Evolutionary conservation across 495 filamentous ascomycete genomes (phyloP).

Genomic region (Penicillium manginii): DNA sequence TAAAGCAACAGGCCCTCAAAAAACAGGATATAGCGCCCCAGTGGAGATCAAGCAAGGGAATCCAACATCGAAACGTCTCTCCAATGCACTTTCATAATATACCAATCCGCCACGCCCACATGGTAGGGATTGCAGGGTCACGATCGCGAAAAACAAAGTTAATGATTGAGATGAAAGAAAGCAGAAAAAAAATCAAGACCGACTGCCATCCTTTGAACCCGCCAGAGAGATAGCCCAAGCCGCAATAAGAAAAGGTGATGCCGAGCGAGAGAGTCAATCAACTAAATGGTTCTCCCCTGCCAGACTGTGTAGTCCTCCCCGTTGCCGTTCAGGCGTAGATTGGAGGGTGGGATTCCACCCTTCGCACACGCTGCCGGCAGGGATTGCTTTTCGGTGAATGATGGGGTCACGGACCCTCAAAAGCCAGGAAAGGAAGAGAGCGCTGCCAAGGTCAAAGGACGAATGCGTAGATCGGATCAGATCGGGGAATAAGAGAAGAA

Average conservation of each 20-base stretch:
- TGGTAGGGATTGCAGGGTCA: constrained; percentile 4
- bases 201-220: constrained; percentile 15
- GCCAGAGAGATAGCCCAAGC: constrained; percentile 12
- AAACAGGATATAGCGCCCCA: not conserved
- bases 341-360: not conserved
- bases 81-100: constrained; percentile 24
- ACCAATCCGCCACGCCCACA: constrained; percentile 4
- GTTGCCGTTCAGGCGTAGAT: not conserved
- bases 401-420: not conserved
- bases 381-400: not conserved
- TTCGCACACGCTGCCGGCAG: not conserved
- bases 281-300: not conserved
- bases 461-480: constrained; percentile 17
- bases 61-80: constrained; percentile 16
- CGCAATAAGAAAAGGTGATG: constrained; percentile 4
- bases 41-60: constrained; percentile 4
- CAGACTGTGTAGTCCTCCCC: not conserved
- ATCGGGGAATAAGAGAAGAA: constrained; percentile 21
- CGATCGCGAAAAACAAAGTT: constrained; percentile 1
- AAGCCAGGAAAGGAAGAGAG: constrained; percentile 10
- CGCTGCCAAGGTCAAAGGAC: constrained; percentile 12
- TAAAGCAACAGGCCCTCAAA: constrained; percentile 15
- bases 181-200: constrained; percentile 2
- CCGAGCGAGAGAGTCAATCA: not conserved
- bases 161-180: not conserved